A percentile compares a stretch with the other conserved stretches of the same genome.
Conservation (phyloP, 2,329 filamentous ascomycete genomes). For the Colletotrichum plurivorum region DNA sequence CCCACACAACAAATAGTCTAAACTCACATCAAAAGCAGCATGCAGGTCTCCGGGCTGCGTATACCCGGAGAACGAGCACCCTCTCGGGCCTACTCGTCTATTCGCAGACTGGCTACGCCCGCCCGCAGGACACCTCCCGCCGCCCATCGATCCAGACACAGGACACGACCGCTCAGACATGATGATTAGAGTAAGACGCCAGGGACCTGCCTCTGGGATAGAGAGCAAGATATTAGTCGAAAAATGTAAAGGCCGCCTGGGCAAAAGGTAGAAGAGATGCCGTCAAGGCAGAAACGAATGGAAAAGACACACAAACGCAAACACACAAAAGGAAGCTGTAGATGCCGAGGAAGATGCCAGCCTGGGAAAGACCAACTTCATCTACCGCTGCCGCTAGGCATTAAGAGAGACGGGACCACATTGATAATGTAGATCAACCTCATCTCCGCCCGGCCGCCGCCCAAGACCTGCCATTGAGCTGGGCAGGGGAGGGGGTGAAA, state of each 20-base stretch:
- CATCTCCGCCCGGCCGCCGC: slow-evolving; percentile 2
- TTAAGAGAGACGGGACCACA: background rate
- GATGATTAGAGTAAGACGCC: slow-evolving; percentile 32
- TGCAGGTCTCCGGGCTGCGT: slow-evolving; percentile 48
- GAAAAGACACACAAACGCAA: background rate
- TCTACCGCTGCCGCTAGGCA: background rate
- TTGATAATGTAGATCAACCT: slow-evolving; percentile 28
- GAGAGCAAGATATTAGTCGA: slow-evolving; percentile 19
- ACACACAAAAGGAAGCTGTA: slow-evolving; percentile 1
- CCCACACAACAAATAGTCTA: no score
- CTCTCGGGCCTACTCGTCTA: slow-evolving; percentile 46
- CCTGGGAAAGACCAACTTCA: slow-evolving; percentile 18
- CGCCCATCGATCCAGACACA: slow-evolving; percentile 48
- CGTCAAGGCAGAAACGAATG: slow-evolving; percentile 21
- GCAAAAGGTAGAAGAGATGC: slow-evolving; percentile 18
- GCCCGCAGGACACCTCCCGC: slow-evolving; percentile 44
- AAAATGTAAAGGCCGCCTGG: slow-evolving; percentile 26
- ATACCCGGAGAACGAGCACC: slow-evolving; percentile 51
- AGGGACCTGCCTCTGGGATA: slow-evolving; percentile 34
- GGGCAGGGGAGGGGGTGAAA: background rate
- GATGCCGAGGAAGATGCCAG: slow-evolving; percentile 4
- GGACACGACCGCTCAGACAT: slow-evolving; percentile 52
- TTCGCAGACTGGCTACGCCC: slow-evolving; percentile 28
- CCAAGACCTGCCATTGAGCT: background rate
- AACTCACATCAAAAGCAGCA: slow-evolving; percentile 54